phyloP scores from a whole-genome alignment of 306 rosid genomes.

The Coriaria nepalensis region DNA sequence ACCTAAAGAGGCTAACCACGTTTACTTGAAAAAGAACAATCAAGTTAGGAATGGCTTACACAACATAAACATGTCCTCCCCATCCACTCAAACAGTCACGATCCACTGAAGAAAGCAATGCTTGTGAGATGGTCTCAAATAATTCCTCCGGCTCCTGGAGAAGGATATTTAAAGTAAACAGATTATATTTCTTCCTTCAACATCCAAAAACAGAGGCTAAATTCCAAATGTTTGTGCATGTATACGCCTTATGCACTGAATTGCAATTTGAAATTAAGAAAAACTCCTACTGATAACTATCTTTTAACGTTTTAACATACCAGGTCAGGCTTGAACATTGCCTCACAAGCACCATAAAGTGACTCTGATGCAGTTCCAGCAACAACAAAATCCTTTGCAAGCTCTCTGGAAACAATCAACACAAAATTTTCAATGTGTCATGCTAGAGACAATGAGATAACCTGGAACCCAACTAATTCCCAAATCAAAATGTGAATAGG shows the following conservation, averaged over 20 bases:
- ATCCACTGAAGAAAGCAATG: constrained; percentile 84
- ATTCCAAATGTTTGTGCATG: neutral
- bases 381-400: constrained; percentile 95
- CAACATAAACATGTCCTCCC: constrained; percentile 95
- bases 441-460: too few relatives aligned
- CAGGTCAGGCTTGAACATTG: constrained; percentile 96
- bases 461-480: too few relatives aligned
- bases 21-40: neutral
- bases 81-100: constrained; percentile 99
- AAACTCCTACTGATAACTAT: too few relatives aligned
- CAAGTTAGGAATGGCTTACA: constrained; percentile 41
- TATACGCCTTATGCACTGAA: neutral
- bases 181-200: constrained; percentile 4
- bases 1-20: neutral
- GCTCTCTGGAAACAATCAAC: constrained; percentile 52
- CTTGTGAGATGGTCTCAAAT: constrained; percentile 92
- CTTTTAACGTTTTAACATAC: constrained; percentile 24
- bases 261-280: too few relatives aligned
- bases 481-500: too few relatives aligned
- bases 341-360: constrained; percentile 95
- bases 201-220: neutral
- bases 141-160: constrained; percentile 86
- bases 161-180: constrained; percentile 13
- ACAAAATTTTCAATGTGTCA: neutral
- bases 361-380: constrained; percentile 97